A percentile compares a stretch with the other conserved stretches of the same genome.
phyloP scores from a whole-genome alignment of 805 yeast species.

The Hanseniaspora thailandica region DNA sequence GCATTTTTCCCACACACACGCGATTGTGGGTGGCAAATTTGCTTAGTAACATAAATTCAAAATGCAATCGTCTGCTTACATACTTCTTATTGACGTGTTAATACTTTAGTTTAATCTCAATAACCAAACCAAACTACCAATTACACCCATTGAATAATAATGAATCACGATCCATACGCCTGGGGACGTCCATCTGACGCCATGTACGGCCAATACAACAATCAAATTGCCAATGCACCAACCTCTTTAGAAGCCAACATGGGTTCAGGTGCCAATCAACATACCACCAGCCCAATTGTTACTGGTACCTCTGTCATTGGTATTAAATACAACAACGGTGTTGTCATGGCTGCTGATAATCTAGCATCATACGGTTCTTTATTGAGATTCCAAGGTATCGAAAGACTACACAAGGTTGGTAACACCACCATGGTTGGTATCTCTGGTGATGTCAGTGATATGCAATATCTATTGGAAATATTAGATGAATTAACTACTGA shows the following conservation, averaged over 20 bases:
- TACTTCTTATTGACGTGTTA: background rate
- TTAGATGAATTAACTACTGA: constrained; percentile 71
- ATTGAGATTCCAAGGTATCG: constrained; percentile 72
- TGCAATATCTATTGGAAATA: constrained; percentile 67
- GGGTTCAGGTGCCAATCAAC: constrained; percentile 63
- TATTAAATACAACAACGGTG: constrained; percentile 79
- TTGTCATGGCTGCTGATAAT: constrained; percentile 89
- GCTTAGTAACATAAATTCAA: background rate
- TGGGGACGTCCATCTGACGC: constrained; percentile 93
- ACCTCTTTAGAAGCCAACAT: background rate
- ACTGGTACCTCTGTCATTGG: constrained; percentile 95
- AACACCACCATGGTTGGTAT: constrained; percentile 79
- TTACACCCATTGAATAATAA: constrained; percentile 25
- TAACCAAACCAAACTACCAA: background rate
- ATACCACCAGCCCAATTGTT: constrained; percentile 87
- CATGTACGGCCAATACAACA: constrained; percentile 71
- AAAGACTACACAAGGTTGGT: constrained; percentile 78
- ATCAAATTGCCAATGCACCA: constrained; percentile 47
- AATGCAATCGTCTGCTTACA: background rate
- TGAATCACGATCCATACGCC: constrained; percentile 89
- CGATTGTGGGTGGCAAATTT: constrained; percentile 10
- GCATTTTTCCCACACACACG: background rate
- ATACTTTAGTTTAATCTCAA: too few species aligned
- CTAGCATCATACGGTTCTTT: constrained; percentile 88
- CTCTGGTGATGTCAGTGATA: constrained; percentile 88